Base-by-base conservation (phyloP, 2,329 filamentous ascomycete species). In the Microascus cirrosus region DNA sequence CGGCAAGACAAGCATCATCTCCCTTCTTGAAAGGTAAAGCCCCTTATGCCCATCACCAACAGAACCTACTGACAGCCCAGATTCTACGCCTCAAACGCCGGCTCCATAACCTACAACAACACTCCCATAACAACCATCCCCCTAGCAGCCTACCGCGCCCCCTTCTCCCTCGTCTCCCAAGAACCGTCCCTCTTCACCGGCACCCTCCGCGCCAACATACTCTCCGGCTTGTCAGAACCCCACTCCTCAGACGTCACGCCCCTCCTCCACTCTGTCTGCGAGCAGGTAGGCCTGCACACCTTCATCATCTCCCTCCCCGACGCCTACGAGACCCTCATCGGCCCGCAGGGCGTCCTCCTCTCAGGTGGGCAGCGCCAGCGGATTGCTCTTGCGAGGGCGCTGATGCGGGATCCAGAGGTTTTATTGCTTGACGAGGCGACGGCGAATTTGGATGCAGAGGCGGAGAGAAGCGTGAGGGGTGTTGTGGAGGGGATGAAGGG, bases 241-340 rank as follows among this genome's bases (percentile, higher is more conserved):
- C 34, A 28, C 39, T 51, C 55, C 7, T 45, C 56, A 24, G 50
- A 58, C 15, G 34, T 39, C 39, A 35, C 50, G 3, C 35, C 61
- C 20, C 54, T 56, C 35, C 35, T 62, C 25, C 54, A 58, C 35
- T 35, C 48, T 12, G 58, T 59, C 8, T 56, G 85, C 0, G 73
- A 73, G 1, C 73, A 78, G 42, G 82, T 83, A 0, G 84, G 86
- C 0, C 85, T 95, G 59, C 82, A 92, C 65, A 84, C 89, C 0
- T 95, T 95, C 69, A 83, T 96, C 61, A 67, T 72, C 18, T 87
- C 84, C 2, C 78, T 97, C 0, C 83, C 89, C 0, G 63, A 69
- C 13, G 72, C 72, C 1, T 75, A 76, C 62, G 73, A 79, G 1
- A 85, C 84, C 0, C 71, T 75, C 8, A 81, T 87, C 8, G 85